These are phyloP conservation scores for Floccularia luteovirens DNA, from an alignment of 768 basidiomycete species.

Conservation along the genomic window DNA sequence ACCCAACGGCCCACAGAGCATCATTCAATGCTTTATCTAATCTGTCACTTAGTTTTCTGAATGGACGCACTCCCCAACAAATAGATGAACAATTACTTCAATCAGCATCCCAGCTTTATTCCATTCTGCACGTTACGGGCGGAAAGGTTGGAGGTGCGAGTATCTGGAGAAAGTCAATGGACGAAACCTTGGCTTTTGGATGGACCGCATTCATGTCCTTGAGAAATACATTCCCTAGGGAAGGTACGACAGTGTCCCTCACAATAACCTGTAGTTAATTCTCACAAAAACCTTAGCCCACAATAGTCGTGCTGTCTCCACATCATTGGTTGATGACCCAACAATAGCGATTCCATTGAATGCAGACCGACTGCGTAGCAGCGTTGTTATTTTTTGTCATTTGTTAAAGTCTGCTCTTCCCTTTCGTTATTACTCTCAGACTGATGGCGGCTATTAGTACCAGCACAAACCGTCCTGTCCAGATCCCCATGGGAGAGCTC, in stretches of 20 bases:
- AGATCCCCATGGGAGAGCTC: conserved; percentile 60
- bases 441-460: conserved; percentile 30
- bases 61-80: conserved; percentile 40
- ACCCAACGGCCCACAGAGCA: conserved; percentile 60
- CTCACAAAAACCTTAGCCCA: background rate
- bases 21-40: conserved; percentile 43
- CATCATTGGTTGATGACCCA: conserved; percentile 31
- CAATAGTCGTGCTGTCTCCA: conserved; percentile 2
- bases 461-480: conserved; percentile 51
- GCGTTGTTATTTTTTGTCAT: conserved; percentile 39
- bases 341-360: conserved; percentile 43
- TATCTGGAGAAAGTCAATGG: conserved; percentile 70
- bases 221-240: conserved; percentile 48
- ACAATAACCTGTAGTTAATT: background rate
- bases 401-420: conserved; percentile 39
- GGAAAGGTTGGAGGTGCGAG: conserved; percentile 71
- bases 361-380: conserved; percentile 53
- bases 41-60: conserved; percentile 48
- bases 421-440: background rate
- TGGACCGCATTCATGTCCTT: conserved; percentile 53
- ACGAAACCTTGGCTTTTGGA: conserved; percentile 60
- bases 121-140: conserved; percentile 60
- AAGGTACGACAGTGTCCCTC: conserved; percentile 23
- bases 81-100: conserved; percentile 28
- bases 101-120: conserved; percentile 51